Conservation (phyloP, 129 eudicot genomes). For the Artemisia tridentata region DNA sequence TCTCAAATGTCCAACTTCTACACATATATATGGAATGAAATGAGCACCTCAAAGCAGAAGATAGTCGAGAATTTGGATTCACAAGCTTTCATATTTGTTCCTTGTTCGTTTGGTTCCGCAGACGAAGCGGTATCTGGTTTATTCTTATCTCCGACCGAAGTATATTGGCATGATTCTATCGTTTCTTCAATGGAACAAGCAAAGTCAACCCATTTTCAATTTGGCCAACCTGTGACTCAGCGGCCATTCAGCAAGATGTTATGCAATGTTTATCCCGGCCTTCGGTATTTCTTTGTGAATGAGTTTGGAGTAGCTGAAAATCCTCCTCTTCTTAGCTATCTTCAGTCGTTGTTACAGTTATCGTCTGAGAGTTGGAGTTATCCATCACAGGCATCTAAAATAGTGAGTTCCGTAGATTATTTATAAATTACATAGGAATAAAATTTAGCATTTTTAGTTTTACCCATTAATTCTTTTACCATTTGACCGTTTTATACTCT, state of each 20-base stretch:
- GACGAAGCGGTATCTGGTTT: conserved; percentile 57
- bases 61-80: conserved; percentile 44
- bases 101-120: conserved; percentile 30
- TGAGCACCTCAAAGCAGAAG: conserved; percentile 49
- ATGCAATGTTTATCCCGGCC: conserved; percentile 52
- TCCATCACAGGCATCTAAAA: conserved; percentile 58
- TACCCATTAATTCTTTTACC: too few species aligned
- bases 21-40: conserved; percentile 61
- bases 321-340: conserved; percentile 55
- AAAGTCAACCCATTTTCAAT: conserved; percentile 23
- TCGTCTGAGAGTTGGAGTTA: conserved; percentile 38
- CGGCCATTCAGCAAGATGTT: conserved; percentile 40
- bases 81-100: conserved; percentile 71
- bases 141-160: conserved; percentile 60
- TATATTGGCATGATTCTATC: conserved; percentile 70
- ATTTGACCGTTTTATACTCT: too few species aligned
- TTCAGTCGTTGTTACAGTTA: conserved; percentile 60
- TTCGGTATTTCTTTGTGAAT: conserved; percentile 71
- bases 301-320: conserved; percentile 69
- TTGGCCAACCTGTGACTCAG: conserved; percentile 20
- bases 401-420: conserved; percentile 33
- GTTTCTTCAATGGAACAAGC: conserved; percentile 40
- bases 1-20: conserved; percentile 77
- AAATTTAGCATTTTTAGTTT: background rate
- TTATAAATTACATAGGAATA: too few species aligned